A percentile compares a stretch with the other conserved stretches of the same genome.
These are phyloP conservation scores for Parachlorella kessleri DNA, from an alignment of 139 green algal species.

Conservation along the genomic window DNA sequence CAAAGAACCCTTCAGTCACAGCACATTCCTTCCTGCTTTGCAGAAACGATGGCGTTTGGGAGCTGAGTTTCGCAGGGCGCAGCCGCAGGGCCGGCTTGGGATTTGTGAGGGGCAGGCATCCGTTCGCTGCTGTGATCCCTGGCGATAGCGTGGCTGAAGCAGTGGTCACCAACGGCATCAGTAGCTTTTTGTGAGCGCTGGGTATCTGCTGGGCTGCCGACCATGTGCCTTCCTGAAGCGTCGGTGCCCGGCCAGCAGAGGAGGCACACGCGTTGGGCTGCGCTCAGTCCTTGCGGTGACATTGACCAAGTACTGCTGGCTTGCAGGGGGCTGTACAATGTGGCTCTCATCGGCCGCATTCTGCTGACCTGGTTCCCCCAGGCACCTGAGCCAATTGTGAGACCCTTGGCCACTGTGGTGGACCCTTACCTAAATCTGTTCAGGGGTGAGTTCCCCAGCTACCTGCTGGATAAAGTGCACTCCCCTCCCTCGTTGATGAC, in stretches of 20 bases:
- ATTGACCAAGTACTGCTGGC: too few species aligned
- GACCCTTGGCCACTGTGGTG: conserved; percentile 36
- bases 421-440: conserved; percentile 94
- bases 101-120: conserved; percentile 31
- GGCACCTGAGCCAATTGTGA: conserved; percentile 73
- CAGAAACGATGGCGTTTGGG: conserved; percentile 19
- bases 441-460: conserved; percentile 54
- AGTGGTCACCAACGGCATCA: conserved; percentile 84
- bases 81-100: too few species aligned
- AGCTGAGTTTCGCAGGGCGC: conserved; percentile 9
- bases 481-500: too few species aligned
- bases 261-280: too few species aligned
- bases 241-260: too few species aligned
- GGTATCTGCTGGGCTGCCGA: too few species aligned
- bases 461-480: too few species aligned
- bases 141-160: conserved; percentile 86
- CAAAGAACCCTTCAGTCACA: neutral
- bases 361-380: conserved; percentile 98
- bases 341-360: conserved; percentile 74
- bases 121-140: conserved; percentile 91
- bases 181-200: conserved; percentile 58
- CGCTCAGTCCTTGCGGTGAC: too few species aligned
- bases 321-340: neutral
- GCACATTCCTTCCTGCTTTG: neutral
- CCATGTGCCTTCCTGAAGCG: too few species aligned